Evolutionary conservation across 331 rosid species (phyloP).

Genomic region (Rosa hybrid): DNA sequence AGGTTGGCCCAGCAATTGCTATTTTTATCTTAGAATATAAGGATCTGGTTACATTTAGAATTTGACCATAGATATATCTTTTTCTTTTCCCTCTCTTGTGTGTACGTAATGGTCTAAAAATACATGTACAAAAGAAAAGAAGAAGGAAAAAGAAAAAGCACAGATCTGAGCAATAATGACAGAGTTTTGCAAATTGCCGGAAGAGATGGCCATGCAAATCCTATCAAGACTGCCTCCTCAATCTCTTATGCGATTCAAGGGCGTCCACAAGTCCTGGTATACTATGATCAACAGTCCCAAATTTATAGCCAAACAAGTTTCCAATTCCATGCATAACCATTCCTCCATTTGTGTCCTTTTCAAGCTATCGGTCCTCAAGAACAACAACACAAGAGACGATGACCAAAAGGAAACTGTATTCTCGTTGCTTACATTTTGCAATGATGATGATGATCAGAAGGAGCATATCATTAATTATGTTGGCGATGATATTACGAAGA

Average conservation of each 20-base stretch:
- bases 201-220: conserved; percentile 13
- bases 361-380: background rate
- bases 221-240: conserved; percentile 18
- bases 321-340: background rate
- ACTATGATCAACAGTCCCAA: background rate
- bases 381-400: background rate
- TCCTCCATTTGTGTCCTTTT: background rate
- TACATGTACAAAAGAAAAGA: background rate
- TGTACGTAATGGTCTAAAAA: no score
- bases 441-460: background rate
- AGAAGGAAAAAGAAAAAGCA: background rate
- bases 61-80: no score
- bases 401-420: background rate
- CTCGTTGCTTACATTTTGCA: background rate
- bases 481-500: background rate
- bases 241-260: conserved; percentile 7
- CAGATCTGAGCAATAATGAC: background rate
- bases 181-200: background rate
- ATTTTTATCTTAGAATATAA: no score
- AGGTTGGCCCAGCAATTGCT: no score
- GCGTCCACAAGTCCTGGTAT: conserved; percentile 12
- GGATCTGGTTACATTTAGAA: no score
- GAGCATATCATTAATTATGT: background rate
- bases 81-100: background rate
- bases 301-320: conserved; percentile 6